Conservation (phyloP, 148 eudicot genomes). For the Mesembryanthemum crystallinum region DNA sequence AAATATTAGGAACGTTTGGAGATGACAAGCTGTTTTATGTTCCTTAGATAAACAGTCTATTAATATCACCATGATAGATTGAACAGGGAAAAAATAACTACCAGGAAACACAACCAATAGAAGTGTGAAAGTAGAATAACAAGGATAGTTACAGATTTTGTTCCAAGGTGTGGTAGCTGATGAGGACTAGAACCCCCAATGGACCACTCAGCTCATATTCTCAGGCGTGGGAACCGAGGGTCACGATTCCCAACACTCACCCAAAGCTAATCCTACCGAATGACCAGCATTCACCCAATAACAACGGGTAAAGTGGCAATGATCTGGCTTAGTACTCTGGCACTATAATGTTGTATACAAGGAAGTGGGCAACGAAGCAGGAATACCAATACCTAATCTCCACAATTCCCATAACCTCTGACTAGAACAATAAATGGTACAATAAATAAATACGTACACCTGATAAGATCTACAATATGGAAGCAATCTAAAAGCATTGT, state of each 20-base stretch:
- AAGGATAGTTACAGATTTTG: background rate
- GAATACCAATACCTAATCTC: background rate
- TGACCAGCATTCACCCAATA: background rate
- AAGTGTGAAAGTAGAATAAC: background rate
- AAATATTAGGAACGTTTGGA: no score
- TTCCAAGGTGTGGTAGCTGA: background rate
- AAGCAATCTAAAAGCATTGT: constrained; percentile 1
- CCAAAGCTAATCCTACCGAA: background rate
- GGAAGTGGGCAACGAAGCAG: constrained; percentile 5
- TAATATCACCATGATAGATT: no score
- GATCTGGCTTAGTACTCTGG: background rate
- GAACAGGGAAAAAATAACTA: no score
- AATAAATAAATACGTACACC: background rate
- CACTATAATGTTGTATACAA: background rate
- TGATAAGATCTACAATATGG: background rate
- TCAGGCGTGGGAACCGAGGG: background rate
- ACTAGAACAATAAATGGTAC: background rate
- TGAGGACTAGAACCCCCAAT: background rate
- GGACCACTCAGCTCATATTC: background rate
- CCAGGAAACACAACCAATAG: background rate
- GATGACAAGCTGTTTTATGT: no score
- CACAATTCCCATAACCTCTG: background rate
- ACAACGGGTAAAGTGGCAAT: background rate
- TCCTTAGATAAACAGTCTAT: no score
- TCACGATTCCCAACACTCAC: background rate